Evolutionary conservation across 176 grass and related monocot species (phyloP), one percentile per base, ranked within the genome.

Genomic region (Phyllostachys edulis): DNA sequence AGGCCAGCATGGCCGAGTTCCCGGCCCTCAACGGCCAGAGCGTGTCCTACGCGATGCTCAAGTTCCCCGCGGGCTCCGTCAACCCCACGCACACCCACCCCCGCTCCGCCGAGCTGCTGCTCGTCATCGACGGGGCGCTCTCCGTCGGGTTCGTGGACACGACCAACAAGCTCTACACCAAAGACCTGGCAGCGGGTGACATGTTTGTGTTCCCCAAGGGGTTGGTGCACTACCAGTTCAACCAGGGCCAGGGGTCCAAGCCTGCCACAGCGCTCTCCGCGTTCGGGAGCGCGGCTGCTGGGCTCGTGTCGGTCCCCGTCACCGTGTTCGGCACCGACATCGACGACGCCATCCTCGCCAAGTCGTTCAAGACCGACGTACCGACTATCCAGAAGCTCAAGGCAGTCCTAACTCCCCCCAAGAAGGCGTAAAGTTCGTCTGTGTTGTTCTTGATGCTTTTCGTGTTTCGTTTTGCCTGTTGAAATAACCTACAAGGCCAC

Each of bases 181-280:
- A 2, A 64, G 55, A 75, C 42, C 86, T 90, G 3, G 23, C 36
- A 69, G 0, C 23, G 5, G 85, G 92, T 0, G 87, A 94, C 34
- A 54, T 90, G 46, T 90, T 92, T 54, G 92, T 94, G 0, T 94
- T 90, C 57, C 85, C 91, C 41, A 81, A 87, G 62, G 88, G 88
- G 21, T 21, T 87, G 5, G 79, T 93, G 71, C 91, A 93, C 82
- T 93, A 78, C 82, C 91, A 91, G 77, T 71, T 1, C 88, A 93
- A 93, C 62, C 2, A 20, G 12, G 88, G 77, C 4, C 14, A n/a
- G 23, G 29, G n/a, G n/a, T n/a, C n/a, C n/a, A n/a, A 29, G 17
- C 57, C 23, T 0, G 88, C 81, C 23, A 26, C 11, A 0, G 91
- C 84, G 4, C 4, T 92, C 5, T 75, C 87, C 0, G 84, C 49